A percentile compares a stretch with the other conserved stretches of the same genome.
phyloP scores from a whole-genome alignment of 202 grass and related monocot species.

The Panicum virgatum region DNA sequence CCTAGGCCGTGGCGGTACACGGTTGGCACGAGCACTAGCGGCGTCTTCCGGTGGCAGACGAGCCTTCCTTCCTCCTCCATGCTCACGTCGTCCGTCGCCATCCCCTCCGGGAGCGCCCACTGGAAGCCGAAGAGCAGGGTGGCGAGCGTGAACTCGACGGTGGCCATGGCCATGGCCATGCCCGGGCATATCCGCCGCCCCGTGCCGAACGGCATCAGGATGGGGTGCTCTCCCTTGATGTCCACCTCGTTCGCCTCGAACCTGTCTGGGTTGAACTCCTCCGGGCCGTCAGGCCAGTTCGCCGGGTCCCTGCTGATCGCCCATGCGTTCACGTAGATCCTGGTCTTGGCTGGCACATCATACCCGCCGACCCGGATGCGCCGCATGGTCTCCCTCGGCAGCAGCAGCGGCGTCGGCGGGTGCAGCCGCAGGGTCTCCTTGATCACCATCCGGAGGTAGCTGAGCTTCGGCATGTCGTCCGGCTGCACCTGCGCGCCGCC shows the following conservation, averaged over 20 bases:
- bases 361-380: slow-evolving; percentile 25
- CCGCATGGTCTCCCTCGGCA: slow-evolving; percentile 34
- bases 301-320: background rate
- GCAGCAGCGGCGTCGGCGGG: slow-evolving; percentile 33
- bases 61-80: slow-evolving; percentile 45
- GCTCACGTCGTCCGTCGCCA: slow-evolving; percentile 23
- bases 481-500: background rate
- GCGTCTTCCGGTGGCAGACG: slow-evolving; percentile 19
- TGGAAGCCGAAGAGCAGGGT: slow-evolving; percentile 47
- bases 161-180: slow-evolving; percentile 6
- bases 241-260: slow-evolving; percentile 24
- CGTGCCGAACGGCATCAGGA: slow-evolving; percentile 42
- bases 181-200: slow-evolving; percentile 55
- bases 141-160: slow-evolving; percentile 35
- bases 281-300: slow-evolving; percentile 14
- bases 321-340: no score
- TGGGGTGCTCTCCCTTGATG: slow-evolving; percentile 17
- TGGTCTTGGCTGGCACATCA: slow-evolving; percentile 28
- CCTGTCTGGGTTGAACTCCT: slow-evolving; percentile 43
- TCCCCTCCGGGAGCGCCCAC: slow-evolving; percentile 42
- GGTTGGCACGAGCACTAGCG: slow-evolving; percentile 34
- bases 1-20: no score
- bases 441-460: slow-evolving; percentile 41
- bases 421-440: slow-evolving; percentile 61
- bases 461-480: slow-evolving; percentile 23